Percentiles rank a stretch among this genome's conserved stretches.
Evolutionary conservation across 805 yeast genomes (phyloP).

Genomic region (Candida montana): DNA sequence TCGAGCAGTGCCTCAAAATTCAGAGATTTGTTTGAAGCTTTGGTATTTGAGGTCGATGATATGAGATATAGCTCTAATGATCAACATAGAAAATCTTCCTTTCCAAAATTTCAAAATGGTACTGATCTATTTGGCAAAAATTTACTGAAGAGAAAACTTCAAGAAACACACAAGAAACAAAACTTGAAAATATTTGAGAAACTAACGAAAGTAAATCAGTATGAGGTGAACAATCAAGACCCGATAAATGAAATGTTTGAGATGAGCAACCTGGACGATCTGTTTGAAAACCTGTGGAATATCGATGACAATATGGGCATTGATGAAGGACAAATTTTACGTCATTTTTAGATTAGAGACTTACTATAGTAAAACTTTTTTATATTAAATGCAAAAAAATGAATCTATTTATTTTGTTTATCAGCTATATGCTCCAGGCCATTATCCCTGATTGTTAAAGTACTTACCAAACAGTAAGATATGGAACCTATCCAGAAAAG

Average conservation of each 20-base stretch:
- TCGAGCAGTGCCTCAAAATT: background rate
- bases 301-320: background rate
- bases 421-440: conserved; percentile 6
- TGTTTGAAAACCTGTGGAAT: conserved; percentile 4
- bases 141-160: background rate
- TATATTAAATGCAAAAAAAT: background rate
- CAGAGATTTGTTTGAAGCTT: conserved; percentile 1
- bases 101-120: background rate
- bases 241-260: conserved; percentile 1
- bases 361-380: background rate
- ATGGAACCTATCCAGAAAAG: conserved; percentile 4
- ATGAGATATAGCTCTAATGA: conserved; percentile 1
- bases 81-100: background rate
- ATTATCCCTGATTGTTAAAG: background rate
- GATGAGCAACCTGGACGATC: background rate
- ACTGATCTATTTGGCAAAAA: conserved; percentile 2
- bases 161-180: conserved; percentile 3
- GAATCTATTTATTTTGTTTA: background rate
- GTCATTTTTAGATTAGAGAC: background rate
- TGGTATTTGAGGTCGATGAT: conserved; percentile 4
- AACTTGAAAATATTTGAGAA: conserved; percentile 1
- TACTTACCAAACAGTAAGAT: conserved; percentile 1
- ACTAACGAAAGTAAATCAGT: background rate
- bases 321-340: background rate
- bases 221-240: background rate